Evolutionary conservation across 768 basidiomycete genomes (phyloP).

Genomic region (Boletus vinaceobasis): DNA sequence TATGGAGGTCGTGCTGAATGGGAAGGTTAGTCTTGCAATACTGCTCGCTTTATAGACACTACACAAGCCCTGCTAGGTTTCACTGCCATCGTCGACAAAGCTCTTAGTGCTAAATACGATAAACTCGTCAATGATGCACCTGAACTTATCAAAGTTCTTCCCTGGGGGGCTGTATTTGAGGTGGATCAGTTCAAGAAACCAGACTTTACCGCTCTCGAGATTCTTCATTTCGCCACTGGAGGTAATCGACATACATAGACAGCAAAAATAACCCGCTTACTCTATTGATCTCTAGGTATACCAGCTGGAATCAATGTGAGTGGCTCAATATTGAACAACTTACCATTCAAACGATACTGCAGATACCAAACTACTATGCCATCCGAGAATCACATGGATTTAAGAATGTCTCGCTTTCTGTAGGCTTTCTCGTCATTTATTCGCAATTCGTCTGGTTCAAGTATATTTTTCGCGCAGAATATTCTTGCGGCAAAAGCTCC

Average conservation of each 20-base stretch:
- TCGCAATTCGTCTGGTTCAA: not conserved
- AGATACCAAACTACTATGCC: constrained; percentile 87
- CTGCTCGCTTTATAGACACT: not conserved
- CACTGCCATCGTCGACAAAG: constrained; percentile 85
- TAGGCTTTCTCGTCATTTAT: constrained; percentile 33
- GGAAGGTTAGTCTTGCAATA: constrained; percentile 56
- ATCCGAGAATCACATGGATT: constrained; percentile 79
- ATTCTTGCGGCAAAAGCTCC: constrained; percentile 86
- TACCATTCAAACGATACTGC: not conserved
- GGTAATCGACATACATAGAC: constrained; percentile 40
- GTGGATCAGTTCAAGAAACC: constrained; percentile 80
- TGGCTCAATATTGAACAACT: not conserved
- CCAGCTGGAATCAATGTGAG: constrained; percentile 82
- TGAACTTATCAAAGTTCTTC: constrained; percentile 72
- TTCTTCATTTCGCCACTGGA: constrained; percentile 79
- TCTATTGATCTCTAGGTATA: constrained; percentile 47
- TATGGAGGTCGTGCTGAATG: constrained; percentile 91
- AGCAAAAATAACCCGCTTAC: not conserved
- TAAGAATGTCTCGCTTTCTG: constrained; percentile 85
- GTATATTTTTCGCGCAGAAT: constrained; percentile 45
- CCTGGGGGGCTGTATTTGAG: constrained; percentile 71
- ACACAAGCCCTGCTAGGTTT: constrained; percentile 51
- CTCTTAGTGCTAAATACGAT: constrained; percentile 79
- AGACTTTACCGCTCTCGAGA: constrained; percentile 83
- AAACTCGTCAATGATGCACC: constrained; percentile 73